These are phyloP conservation scores for Xerocomus amazonicus DNA, from an alignment of 1,284 basidiomycete species.

Conservation along the genomic window DNA sequence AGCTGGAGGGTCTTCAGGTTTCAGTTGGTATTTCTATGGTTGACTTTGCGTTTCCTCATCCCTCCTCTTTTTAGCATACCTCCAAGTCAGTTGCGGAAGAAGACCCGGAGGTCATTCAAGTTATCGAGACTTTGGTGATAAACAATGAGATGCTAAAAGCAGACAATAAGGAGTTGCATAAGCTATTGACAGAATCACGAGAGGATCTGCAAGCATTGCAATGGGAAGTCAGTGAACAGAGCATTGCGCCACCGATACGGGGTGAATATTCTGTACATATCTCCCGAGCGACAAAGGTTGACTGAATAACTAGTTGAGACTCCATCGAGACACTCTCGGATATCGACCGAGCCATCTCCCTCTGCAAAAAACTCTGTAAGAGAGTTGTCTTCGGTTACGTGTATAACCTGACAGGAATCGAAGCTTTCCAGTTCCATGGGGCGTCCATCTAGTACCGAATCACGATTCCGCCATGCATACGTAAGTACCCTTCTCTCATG, in stretches of 20 bases:
- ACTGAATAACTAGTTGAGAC: constrained; percentile 34
- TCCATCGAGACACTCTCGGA: constrained; percentile 40
- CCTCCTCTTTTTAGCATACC: constrained; percentile 37
- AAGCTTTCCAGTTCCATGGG: constrained; percentile 23
- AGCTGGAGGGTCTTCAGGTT: constrained; percentile 60
- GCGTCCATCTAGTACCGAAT: constrained; percentile 36
- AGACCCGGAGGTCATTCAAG: constrained; percentile 58
- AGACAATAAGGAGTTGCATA: constrained; percentile 77
- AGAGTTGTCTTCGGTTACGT: neutral
- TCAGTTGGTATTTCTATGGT: constrained; percentile 39
- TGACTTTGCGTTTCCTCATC: constrained; percentile 4
- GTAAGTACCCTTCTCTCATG: constrained; percentile 34
- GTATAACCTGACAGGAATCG: constrained; percentile 10
- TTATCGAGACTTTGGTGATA: constrained; percentile 77
- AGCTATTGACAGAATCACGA: constrained; percentile 68
- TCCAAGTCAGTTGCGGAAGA: constrained; percentile 43
- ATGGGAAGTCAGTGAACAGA: constrained; percentile 72
- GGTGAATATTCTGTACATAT: constrained; percentile 30
- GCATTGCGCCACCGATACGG: constrained; percentile 43
- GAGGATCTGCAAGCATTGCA: constrained; percentile 70
- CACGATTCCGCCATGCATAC: constrained; percentile 35
- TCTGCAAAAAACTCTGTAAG: constrained; percentile 38
- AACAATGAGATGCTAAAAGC: constrained; percentile 81
- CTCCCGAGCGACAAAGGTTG: neutral
- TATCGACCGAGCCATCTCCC: constrained; percentile 41